These are phyloP conservation scores for Aphanocladium album DNA, from an alignment of 2,329 filamentous ascomycete species.

Conservation along the genomic window DNA sequence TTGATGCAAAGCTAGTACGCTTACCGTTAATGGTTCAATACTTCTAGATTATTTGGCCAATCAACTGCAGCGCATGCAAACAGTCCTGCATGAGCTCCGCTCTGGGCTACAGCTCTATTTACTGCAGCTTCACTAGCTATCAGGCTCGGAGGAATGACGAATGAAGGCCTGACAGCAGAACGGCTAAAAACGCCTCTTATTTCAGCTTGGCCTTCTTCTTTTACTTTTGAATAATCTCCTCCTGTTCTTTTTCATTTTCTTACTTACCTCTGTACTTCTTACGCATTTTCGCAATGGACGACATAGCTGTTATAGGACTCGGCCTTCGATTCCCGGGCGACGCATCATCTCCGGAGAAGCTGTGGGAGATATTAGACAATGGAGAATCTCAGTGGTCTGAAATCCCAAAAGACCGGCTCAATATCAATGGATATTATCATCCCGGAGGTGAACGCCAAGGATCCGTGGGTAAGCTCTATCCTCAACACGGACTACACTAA, in stretches of 20 bases:
- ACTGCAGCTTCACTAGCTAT: not conserved
- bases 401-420: constrained; percentile 44
- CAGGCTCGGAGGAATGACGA: not conserved
- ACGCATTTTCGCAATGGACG: constrained; percentile 25
- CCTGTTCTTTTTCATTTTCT: not conserved
- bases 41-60: not conserved
- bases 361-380: constrained; percentile 45
- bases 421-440: constrained; percentile 50
- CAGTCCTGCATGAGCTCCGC: not conserved
- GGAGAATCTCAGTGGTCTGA: constrained; percentile 45
- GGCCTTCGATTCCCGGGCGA: constrained; percentile 47
- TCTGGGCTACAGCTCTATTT: not conserved
- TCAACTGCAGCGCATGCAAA: not conserved
- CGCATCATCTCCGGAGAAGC: constrained; percentile 36
- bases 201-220: not conserved
- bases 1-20: not conserved
- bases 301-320: constrained; percentile 49
- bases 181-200: not conserved
- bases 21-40: not conserved
- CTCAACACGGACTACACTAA: constrained; percentile 1
- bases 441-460: constrained; percentile 45
- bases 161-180: not conserved
- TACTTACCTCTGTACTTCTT: not conserved
- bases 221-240: not conserved
- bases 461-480: constrained; percentile 31